Evolutionary conservation across 371 early-diverging fungal species (phyloP).

Genomic region (Zychaea mexicana): DNA sequence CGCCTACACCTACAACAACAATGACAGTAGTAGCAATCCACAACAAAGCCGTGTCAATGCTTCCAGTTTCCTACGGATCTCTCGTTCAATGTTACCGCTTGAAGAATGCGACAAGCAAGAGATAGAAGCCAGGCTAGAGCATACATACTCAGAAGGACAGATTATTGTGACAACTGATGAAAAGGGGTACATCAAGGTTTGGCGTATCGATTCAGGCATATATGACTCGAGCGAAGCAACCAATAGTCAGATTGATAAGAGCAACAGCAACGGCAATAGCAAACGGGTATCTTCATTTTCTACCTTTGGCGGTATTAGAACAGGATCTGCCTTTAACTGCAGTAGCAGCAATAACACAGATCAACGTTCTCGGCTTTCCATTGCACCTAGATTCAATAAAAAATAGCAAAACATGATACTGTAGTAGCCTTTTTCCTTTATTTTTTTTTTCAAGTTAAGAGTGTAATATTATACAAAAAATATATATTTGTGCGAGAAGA

Average conservation of each 20-base stretch:
- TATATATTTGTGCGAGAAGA: background rate
- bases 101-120: background rate
- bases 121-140: background rate
- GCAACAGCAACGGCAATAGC: background rate
- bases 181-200: slow-evolving; percentile 65
- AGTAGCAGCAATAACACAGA: background rate
- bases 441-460: no score
- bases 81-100: background rate
- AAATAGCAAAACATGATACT: no score
- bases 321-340: background rate
- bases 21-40: background rate
- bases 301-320: background rate
- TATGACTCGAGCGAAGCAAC: background rate
- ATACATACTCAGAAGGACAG: slow-evolving; percentile 48
- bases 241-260: background rate
- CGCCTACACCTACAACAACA: no score
- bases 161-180: slow-evolving; percentile 70
- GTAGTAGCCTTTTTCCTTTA: no score
- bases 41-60: background rate
- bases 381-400: background rate
- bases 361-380: background rate
- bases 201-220: slow-evolving; percentile 61
- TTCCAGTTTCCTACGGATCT: background rate
- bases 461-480: no score
- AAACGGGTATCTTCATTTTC: background rate